Base-by-base conservation (phyloP, 169 alveolate genomes). In the Cryptosporidium sp. region DNA sequence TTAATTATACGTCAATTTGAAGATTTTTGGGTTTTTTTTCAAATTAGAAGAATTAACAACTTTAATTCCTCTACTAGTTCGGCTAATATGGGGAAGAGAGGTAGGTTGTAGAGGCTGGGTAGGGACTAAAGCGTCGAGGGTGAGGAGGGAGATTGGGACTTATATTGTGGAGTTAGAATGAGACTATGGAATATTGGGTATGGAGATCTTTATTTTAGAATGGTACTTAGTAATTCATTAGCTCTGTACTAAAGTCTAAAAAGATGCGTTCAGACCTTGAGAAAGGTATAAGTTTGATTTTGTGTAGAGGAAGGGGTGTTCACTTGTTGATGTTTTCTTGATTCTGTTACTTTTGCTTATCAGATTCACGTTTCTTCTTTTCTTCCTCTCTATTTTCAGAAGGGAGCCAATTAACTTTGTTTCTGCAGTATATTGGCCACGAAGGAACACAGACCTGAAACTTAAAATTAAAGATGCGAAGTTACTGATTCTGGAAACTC, bases 401-500 rank as follows among this genome's bases (percentile, higher is more conserved):
- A 18, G 89, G 89, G 35, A 80, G 75, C 89, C 89, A 80, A n/a
- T 61, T 50, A 18, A 80, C 75, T 50, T 80, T 80, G 48, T 80
- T 80, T 62, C 80, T 80, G 35, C 89, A 80, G 31, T n/a, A 80
- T 14, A 80, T 80, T 39, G 89, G 89, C 89, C 89, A 80, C 37
- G 89, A 80, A 21, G 89, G 89, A 18, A 80, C 75, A 8, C 89
- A 80, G 33, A 80, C 16, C 89, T 80, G 52, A 9, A 62, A 8
- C 33, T 12, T 0, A 33, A 2, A 21, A 18, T n/a, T 33, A n/a
- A 33, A 2, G 14, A 9, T 18, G 23, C 29, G 8, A 67, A 26
- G 8, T n/a, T 2, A 2, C 12, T 16, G 9, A 10, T 26, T 55
- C 14, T 12, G 0, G 26, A 0, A 37, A 80, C 89, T 80, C 62